phyloP scores from a whole-genome alignment of 495 filamentous ascomycete species.

The Niebla homalea region DNA sequence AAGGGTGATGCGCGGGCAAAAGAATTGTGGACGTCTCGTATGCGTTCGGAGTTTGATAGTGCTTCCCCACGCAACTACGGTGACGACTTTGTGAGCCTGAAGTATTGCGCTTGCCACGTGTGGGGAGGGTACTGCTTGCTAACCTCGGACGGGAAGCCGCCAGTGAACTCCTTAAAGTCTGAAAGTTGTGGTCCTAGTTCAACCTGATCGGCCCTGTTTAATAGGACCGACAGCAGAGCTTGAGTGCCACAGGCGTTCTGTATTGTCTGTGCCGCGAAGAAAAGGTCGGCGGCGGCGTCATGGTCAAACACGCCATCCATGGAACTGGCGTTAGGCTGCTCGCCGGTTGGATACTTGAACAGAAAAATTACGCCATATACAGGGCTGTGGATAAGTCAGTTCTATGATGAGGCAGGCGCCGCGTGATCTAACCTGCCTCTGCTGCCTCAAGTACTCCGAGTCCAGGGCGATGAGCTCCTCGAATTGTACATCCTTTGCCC shows the following conservation, averaged over 20 bases:
- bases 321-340: slow-evolving; percentile 45
- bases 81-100: not conserved
- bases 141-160: slow-evolving; percentile 69
- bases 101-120: not conserved
- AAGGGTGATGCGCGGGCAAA: slow-evolving; percentile 85
- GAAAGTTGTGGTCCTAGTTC: slow-evolving; percentile 48
- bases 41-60: slow-evolving; percentile 59
- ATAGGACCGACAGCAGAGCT: slow-evolving; percentile 79
- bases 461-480: slow-evolving; percentile 92
- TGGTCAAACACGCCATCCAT: slow-evolving; percentile 68
- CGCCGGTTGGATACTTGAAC: slow-evolving; percentile 88
- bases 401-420: not conserved
- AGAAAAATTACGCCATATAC: slow-evolving; percentile 98
- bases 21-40: slow-evolving; percentile 84
- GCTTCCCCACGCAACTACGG: slow-evolving; percentile 46
- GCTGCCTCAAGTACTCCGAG: slow-evolving; percentile 58
- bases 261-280: slow-evolving; percentile 96
- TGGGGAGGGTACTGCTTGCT: not conserved
- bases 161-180: slow-evolving; percentile 85
- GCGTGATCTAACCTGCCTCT: slow-evolving; percentile 30
- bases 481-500: slow-evolving; percentile 87
- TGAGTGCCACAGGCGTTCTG: slow-evolving; percentile 99
- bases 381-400: slow-evolving; percentile 33
- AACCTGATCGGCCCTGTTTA: slow-evolving; percentile 60
- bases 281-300: slow-evolving; percentile 58